phyloP scores from a whole-genome alignment of 2,329 filamentous ascomycete genomes.

The Aspergillus unguis region DNA sequence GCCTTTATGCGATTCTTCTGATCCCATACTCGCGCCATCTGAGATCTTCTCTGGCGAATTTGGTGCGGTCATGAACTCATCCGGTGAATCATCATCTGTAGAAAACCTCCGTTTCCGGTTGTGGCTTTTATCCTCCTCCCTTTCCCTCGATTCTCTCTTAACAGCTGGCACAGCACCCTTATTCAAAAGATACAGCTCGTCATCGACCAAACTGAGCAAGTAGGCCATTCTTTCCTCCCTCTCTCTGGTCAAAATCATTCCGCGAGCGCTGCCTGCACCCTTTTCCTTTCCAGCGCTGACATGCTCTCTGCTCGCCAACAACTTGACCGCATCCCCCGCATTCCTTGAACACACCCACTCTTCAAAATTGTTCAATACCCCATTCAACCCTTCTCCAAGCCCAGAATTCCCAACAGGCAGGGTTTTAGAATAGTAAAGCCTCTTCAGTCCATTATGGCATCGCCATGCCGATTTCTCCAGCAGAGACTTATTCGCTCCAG shows the following conservation, averaged over 20 bases:
- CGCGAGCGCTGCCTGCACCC: too few species aligned
- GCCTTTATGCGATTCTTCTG: not conserved
- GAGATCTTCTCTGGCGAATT: conserved; percentile 26
- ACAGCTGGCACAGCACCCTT: conserved; percentile 18
- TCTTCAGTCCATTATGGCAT: conserved; percentile 27
- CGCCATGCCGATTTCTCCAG: conserved; percentile 21
- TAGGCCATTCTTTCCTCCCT: conserved; percentile 26
- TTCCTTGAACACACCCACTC: conserved; percentile 30
- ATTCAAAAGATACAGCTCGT: conserved; percentile 32
- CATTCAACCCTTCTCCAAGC: conserved; percentile 16
- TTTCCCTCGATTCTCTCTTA: not conserved
- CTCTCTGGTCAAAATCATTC: conserved; percentile 18
- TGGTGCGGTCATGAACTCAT: conserved; percentile 30
- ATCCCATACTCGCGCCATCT: not conserved
- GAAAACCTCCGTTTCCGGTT: conserved; percentile 11
- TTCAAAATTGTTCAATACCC: conserved; percentile 30
- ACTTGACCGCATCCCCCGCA: conserved; percentile 22
- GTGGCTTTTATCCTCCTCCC: too few species aligned
- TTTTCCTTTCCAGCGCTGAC: not conserved
- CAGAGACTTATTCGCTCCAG: conserved; percentile 9
- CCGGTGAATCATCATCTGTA: conserved; percentile 17
- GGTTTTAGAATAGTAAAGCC: conserved; percentile 25
- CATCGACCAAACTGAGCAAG: conserved; percentile 28
- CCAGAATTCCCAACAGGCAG: too few species aligned
- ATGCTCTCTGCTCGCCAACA: conserved; percentile 14